Evolutionary conservation across 2,329 filamentous ascomycete genomes (phyloP).

Genomic region (Emericellopsis cladophorae): DNA sequence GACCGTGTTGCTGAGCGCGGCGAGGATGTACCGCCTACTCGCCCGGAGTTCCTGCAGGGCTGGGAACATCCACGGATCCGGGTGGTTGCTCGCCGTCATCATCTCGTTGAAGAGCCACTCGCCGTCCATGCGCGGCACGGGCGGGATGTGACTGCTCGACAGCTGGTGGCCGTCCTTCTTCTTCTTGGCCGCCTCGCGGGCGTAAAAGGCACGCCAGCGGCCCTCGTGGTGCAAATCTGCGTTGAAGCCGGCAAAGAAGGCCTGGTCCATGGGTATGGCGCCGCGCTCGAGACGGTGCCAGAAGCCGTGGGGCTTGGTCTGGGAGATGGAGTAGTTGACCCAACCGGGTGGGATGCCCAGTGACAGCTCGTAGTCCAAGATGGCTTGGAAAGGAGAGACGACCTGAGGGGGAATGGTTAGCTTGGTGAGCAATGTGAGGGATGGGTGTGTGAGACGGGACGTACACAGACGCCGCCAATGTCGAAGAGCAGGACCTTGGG

Average conservation of each 20-base stretch:
- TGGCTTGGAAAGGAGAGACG: constrained; percentile 81
- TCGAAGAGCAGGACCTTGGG: constrained; percentile 82
- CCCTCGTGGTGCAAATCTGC: constrained; percentile 53
- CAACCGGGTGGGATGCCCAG: constrained; percentile 73
- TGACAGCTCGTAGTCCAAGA: constrained; percentile 75
- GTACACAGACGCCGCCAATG: constrained; percentile 92
- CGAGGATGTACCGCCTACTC: constrained; percentile 57
- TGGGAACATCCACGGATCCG: constrained; percentile 82
- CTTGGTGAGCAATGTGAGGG: neutral
- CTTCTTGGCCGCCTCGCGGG: constrained; percentile 25
- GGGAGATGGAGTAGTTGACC: constrained; percentile 82
- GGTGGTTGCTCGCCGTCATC: constrained; percentile 60
- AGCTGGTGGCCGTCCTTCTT: constrained; percentile 16
- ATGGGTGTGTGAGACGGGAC: constrained; percentile 20
- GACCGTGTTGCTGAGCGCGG: constrained; percentile 80
- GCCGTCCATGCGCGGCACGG: constrained; percentile 61
- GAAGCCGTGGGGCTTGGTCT: constrained; percentile 61
- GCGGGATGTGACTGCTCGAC: constrained; percentile 28
- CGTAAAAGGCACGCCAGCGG: constrained; percentile 59
- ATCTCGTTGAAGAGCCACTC: constrained; percentile 80
- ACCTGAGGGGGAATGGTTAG: constrained; percentile 43
- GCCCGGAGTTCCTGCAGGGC: constrained; percentile 58
- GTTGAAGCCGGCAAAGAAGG: constrained; percentile 68
- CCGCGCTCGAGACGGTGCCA: constrained; percentile 88
- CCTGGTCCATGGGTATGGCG: constrained; percentile 59